Evolutionary conservation across 805 yeast genomes (phyloP).

Genomic region (Nakazawaea ambrosiae): DNA sequence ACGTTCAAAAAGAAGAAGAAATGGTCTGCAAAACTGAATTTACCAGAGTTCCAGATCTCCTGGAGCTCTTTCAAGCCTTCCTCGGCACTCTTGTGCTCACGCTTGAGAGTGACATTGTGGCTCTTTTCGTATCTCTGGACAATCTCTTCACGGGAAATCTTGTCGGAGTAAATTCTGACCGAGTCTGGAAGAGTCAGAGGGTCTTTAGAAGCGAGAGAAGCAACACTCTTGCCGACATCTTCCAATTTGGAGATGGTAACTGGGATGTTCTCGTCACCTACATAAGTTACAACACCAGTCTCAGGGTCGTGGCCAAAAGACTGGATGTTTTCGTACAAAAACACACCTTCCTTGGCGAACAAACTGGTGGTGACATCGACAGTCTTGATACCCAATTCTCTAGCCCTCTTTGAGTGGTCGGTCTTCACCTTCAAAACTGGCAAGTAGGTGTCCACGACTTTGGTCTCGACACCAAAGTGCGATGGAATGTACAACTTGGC

Average conservation of each 20-base stretch:
- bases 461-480: constrained; percentile 48
- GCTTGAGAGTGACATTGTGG: constrained; percentile 28
- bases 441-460: constrained; percentile 18
- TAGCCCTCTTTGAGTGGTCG: constrained; percentile 29
- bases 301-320: constrained; percentile 31
- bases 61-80: constrained; percentile 26
- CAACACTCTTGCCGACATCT: constrained; percentile 40
- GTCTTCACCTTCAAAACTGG: constrained; percentile 30
- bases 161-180: constrained; percentile 35
- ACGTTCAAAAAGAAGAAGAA: constrained; percentile 31
- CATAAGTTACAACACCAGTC: constrained; percentile 25
- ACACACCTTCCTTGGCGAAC: constrained; percentile 30
- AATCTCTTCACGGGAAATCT: constrained; percentile 30
- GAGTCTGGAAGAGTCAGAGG: constrained; percentile 34
- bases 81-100: constrained; percentile 24
- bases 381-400: constrained; percentile 39
- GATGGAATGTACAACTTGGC: constrained; percentile 52
- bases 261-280: constrained; percentile 32
- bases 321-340: constrained; percentile 27
- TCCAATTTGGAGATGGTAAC: constrained; percentile 28
- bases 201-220: constrained; percentile 31
- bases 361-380: constrained; percentile 34
- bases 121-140: constrained; percentile 31
- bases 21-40: constrained; percentile 25
- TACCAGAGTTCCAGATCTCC: constrained; percentile 19